Percentiles rank a stretch among this genome's conserved stretches.
phyloP scores from a whole-genome alignment of 768 basidiomycete genomes.

The Rhizopogon salebrosus region DNA sequence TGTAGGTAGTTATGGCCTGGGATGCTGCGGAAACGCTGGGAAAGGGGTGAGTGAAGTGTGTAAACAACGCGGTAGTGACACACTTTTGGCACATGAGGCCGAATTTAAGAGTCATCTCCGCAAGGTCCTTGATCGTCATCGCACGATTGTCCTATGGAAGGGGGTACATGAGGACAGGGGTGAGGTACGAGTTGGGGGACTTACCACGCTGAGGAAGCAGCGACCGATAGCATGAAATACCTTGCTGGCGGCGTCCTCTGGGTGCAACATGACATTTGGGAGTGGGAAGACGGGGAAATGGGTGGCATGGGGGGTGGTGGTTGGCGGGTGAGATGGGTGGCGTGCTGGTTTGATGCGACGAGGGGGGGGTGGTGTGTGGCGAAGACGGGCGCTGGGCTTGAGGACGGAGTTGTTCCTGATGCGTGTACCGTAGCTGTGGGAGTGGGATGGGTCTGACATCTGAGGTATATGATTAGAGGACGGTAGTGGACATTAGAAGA shows the following conservation, averaged over 20 bases:
- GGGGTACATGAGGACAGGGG: conserved; percentile 9
- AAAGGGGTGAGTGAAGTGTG: conserved; percentile 10
- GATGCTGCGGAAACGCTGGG: conserved; percentile 69
- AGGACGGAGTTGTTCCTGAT: conserved; percentile 48
- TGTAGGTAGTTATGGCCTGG: conserved; percentile 81
- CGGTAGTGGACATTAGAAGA: not conserved
- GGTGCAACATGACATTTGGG: conserved; percentile 60
- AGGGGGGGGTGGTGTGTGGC: conserved; percentile 36
- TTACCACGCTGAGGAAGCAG: conserved; percentile 67
- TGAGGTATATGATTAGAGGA: not conserved
- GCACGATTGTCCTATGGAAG: conserved; percentile 68
- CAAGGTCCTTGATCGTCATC: conserved; percentile 83
- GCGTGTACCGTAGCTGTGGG: conserved; percentile 48
- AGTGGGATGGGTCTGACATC: conserved; percentile 21
- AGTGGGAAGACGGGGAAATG: conserved; percentile 50
- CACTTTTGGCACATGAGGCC: conserved; percentile 77
- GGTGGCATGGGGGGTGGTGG: conserved; percentile 6
- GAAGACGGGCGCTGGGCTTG: conserved; percentile 47
- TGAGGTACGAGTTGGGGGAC: conserved; percentile 20
- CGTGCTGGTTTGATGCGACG: conserved; percentile 30
- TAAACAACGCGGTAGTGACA: conserved; percentile 20
- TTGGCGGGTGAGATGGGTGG: conserved; percentile 11
- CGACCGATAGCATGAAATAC: conserved; percentile 71
- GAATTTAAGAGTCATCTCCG: conserved; percentile 59
- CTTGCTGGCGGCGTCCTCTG: conserved; percentile 68